Percentiles rank a stretch among this genome's conserved stretches.
phyloP scores from a whole-genome alignment of 495 filamentous ascomycete genomes.

The Venustampulla echinocandica region DNA sequence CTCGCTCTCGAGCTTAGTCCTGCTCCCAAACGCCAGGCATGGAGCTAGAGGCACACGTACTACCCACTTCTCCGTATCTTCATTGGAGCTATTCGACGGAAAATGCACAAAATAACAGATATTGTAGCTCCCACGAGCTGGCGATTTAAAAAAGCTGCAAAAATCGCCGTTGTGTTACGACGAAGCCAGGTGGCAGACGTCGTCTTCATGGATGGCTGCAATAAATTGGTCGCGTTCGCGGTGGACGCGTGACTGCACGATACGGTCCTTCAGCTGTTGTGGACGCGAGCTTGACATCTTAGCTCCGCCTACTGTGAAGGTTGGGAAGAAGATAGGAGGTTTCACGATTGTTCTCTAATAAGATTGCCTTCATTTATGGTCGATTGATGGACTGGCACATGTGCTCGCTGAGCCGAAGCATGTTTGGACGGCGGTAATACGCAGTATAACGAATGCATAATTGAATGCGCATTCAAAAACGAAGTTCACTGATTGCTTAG shows the following conservation, averaged over 20 bases:
- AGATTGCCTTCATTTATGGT: too few relatives aligned
- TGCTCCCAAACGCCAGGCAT: slow-evolving; percentile 10
- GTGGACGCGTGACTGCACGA: slow-evolving; percentile 4
- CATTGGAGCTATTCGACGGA: background rate
- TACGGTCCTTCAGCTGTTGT: background rate
- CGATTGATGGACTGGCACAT: too few relatives aligned
- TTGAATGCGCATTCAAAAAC: too few relatives aligned
- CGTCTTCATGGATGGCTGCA: slow-evolving; percentile 5
- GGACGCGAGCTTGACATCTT: slow-evolving; percentile 2
- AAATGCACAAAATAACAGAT: slow-evolving; percentile 26
- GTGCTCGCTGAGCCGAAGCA: too few relatives aligned
- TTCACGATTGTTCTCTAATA: too few relatives aligned
- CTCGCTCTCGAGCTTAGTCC: slow-evolving; percentile 23
- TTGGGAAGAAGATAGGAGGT: slow-evolving; percentile 2
- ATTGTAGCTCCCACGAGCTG: slow-evolving; percentile 22
- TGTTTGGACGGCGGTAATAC: too few relatives aligned
- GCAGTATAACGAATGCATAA: too few relatives aligned
- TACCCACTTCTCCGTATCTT: slow-evolving; percentile 18
- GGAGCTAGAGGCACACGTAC: slow-evolving; percentile 23
- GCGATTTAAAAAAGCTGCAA: slow-evolving; percentile 20
- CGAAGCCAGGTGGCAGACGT: slow-evolving; percentile 5
- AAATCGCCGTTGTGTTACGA: slow-evolving; percentile 13
- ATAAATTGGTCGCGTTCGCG: slow-evolving; percentile 7
- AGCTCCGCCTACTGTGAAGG: slow-evolving; percentile 1
- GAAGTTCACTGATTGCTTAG: too few relatives aligned